These are phyloP conservation scores for Starmerella kuoi DNA, from an alignment of 805 yeast species.

Conservation along the genomic window DNA sequence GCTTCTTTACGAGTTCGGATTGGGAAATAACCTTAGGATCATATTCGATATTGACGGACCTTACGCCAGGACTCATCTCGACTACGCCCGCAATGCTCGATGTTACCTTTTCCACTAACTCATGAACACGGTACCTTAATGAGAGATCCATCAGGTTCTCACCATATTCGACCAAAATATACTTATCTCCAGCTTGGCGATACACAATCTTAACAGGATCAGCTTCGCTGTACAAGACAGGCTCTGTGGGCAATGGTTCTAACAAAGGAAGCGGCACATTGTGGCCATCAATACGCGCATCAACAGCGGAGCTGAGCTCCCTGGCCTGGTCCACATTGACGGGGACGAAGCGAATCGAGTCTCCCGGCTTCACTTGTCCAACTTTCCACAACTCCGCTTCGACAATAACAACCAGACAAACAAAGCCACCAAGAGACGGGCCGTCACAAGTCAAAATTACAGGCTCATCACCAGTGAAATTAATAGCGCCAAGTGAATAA, in stretches of 20 bases:
- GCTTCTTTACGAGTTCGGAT: slow-evolving; percentile 44
- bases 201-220: slow-evolving; percentile 63
- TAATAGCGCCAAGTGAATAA: slow-evolving; percentile 89
- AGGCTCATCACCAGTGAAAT: slow-evolving; percentile 98
- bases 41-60: slow-evolving; percentile 83
- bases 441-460: slow-evolving; percentile 95
- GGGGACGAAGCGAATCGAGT: slow-evolving; percentile 67
- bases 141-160: slow-evolving; percentile 77
- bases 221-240: slow-evolving; percentile 48
- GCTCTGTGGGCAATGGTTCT: slow-evolving; percentile 42
- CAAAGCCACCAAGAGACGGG: slow-evolving; percentile 95
- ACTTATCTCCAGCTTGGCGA: slow-evolving; percentile 96
- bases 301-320: slow-evolving; percentile 48
- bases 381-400: slow-evolving; percentile 98
- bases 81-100: slow-evolving; percentile 62
- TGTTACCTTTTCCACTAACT: slow-evolving; percentile 61
- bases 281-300: slow-evolving; percentile 30
- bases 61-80: slow-evolving; percentile 95
- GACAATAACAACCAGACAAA: slow-evolving; percentile 89
- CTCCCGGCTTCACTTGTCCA: slow-evolving; percentile 96
- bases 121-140: slow-evolving; percentile 71
- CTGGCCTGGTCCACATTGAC: slow-evolving; percentile 58
- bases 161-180: slow-evolving; percentile 84
- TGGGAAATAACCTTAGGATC: slow-evolving; percentile 56
- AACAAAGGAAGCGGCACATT: slow-evolving; percentile 18